A percentile compares a stretch with the other conserved stretches of the same genome.
phyloP scores from a whole-genome alignment of 2,329 filamentous ascomycete genomes.

The Trichoderma harzianum region DNA sequence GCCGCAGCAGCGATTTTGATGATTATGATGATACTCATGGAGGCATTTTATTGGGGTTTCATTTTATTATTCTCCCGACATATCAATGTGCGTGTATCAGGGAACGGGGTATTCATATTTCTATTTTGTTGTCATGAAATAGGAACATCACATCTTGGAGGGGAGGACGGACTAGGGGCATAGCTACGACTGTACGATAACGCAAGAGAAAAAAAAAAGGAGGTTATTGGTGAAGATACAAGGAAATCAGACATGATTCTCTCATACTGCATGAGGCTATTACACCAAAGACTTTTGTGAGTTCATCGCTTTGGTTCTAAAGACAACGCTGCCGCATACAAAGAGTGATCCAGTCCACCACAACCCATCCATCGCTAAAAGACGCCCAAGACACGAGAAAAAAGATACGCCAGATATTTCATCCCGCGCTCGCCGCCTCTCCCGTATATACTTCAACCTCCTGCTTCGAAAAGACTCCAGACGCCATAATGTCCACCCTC shows the following conservation, averaged over 20 bases:
- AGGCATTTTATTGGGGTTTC: background rate
- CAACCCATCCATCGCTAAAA: background rate
- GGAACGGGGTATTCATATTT: background rate
- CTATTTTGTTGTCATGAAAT: background rate
- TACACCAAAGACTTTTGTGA: background rate
- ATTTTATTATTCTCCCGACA: background rate
- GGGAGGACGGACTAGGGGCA: background rate
- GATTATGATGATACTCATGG: background rate
- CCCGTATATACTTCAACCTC: background rate
- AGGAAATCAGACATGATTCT: background rate
- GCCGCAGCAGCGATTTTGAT: background rate
- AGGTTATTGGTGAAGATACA: background rate
- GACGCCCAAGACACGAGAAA: background rate
- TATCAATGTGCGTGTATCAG: background rate
- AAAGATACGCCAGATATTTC: background rate
- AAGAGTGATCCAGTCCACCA: background rate
- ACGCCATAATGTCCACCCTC: background rate
- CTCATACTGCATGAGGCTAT: background rate
- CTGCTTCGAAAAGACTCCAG: background rate
- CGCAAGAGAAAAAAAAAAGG: background rate
- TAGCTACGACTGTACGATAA: background rate
- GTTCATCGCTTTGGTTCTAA: background rate
- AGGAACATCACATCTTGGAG: background rate
- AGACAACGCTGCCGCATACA: background rate
- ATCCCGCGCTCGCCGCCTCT: background rate